phyloP scores from a whole-genome alignment of 2,329 filamentous ascomycete genomes.

The Zymoseptoria pseudotritici region DNA sequence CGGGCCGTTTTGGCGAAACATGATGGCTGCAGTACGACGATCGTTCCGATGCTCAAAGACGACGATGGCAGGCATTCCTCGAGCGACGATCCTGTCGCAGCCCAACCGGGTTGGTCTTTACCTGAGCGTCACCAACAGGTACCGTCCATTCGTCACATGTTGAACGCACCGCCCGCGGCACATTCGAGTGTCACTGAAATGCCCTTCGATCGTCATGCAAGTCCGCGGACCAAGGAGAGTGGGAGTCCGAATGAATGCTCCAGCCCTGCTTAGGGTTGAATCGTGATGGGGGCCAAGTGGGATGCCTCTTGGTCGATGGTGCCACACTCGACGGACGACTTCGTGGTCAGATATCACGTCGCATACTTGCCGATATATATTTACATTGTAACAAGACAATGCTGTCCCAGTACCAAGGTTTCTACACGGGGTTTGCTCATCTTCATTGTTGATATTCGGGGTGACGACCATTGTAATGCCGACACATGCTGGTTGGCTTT shows the following conservation, averaged over 20 bases:
- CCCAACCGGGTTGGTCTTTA: not conserved
- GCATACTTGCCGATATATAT: not conserved
- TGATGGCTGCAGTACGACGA: not conserved
- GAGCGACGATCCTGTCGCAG: not conserved
- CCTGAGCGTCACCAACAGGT: not conserved
- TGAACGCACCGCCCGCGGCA: not conserved
- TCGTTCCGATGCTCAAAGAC: not conserved
- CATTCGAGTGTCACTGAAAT: not conserved
- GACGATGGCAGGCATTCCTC: not conserved
- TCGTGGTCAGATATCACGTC: not conserved
- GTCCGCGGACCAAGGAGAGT: constrained; percentile 39
- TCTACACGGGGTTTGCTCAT: not conserved
- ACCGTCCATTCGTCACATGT: not conserved
- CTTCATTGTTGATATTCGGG: no score
- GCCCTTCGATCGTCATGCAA: not conserved
- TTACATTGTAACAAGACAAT: not conserved
- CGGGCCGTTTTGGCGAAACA: not conserved
- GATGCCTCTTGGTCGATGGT: not conserved
- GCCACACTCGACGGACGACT: not conserved
- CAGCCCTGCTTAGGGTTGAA: constrained; percentile 45
- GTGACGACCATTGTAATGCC: no score
- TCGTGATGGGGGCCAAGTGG: not conserved
- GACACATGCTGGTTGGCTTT: no score
- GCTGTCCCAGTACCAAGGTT: not conserved
- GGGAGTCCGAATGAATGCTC: constrained; percentile 56